Conservation (phyloP, 1,284 basidiomycete genomes). For the Meira miltonrushii region DNA sequence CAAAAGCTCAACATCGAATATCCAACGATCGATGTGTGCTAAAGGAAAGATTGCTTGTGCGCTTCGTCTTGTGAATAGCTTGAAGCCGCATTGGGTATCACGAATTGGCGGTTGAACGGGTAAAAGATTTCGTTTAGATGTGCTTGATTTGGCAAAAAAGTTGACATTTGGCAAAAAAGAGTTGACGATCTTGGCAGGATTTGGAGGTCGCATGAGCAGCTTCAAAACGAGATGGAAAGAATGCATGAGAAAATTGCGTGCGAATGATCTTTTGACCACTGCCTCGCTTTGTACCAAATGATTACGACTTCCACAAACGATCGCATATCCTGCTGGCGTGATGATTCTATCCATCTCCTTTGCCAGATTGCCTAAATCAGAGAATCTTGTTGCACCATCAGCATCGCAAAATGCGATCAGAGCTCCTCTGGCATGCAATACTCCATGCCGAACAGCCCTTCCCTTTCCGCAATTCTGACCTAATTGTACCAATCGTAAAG, state of each 20-base stretch:
- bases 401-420: slow-evolving; percentile 87
- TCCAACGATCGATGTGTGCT: slow-evolving; percentile 61
- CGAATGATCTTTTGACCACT: slow-evolving; percentile 82
- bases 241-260: slow-evolving; percentile 89
- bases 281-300: slow-evolving; percentile 85
- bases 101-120: slow-evolving; percentile 70
- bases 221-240: slow-evolving; percentile 63
- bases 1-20: slow-evolving; percentile 91
- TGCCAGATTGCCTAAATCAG: slow-evolving; percentile 72
- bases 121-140: background rate
- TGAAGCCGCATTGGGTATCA: slow-evolving; percentile 95
- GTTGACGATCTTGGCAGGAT: slow-evolving; percentile 9
- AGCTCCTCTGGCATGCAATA: slow-evolving; percentile 66
- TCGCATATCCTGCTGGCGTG: slow-evolving; percentile 59
- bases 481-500: slow-evolving; percentile 70
- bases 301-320: slow-evolving; percentile 73
- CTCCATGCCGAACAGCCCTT: slow-evolving; percentile 73
- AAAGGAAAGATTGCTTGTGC: slow-evolving; percentile 72
- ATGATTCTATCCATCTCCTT: slow-evolving; percentile 58
- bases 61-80: slow-evolving; percentile 69
- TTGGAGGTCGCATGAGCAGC: slow-evolving; percentile 38
- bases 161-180: background rate
- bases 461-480: slow-evolving; percentile 82
- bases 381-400: slow-evolving; percentile 81
- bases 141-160: background rate